Percentiles rank a stretch among this genome's conserved stretches.
These are phyloP conservation scores for Calocybe cyanea DNA, from an alignment of 768 basidiomycete species.

Conservation along the genomic window DNA sequence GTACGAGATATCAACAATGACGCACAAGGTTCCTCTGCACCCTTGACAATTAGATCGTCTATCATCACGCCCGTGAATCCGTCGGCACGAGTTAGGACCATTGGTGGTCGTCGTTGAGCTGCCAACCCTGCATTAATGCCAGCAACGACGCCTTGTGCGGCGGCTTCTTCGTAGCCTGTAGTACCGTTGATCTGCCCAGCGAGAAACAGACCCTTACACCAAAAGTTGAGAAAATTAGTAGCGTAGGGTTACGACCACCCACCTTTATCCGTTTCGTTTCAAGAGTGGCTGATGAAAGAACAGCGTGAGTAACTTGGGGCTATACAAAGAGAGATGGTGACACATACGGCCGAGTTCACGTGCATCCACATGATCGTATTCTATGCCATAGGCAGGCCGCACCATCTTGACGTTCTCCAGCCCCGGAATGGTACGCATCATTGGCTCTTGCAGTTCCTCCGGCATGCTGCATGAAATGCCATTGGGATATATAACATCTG, in stretches of 20 bases:
- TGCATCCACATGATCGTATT: slow-evolving; percentile 90
- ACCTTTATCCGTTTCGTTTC: slow-evolving; percentile 84
- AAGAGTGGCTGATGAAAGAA: slow-evolving; percentile 55
- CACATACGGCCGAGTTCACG: slow-evolving; percentile 69
- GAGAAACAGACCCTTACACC: slow-evolving; percentile 85
- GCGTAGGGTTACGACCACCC: not conserved
- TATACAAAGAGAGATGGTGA: not conserved
- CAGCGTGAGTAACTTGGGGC: not conserved
- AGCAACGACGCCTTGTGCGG: slow-evolving; percentile 84
- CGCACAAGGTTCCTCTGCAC: slow-evolving; percentile 89
- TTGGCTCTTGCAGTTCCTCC: slow-evolving; percentile 75
- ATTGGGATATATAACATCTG: slow-evolving; percentile 87
- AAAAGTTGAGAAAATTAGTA: not conserved
- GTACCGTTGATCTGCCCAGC: slow-evolving; percentile 93
- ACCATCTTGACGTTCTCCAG: slow-evolving; percentile 83
- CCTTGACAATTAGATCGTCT: slow-evolving; percentile 85
- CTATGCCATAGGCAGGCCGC: slow-evolving; percentile 86
- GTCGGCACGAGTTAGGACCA: slow-evolving; percentile 78
- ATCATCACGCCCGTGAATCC: slow-evolving; percentile 89
- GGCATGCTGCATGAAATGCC: slow-evolving; percentile 87
- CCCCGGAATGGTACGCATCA: slow-evolving; percentile 84
- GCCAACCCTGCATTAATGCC: slow-evolving; percentile 85
- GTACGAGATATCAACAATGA: not conserved
- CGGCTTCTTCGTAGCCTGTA: slow-evolving; percentile 93
- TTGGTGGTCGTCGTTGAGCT: slow-evolving; percentile 48